Evolutionary conservation across 2,329 filamentous ascomycete species (phyloP), one percentile per base, ranked within the genome.

Genomic region (Metarhizium album): DNA sequence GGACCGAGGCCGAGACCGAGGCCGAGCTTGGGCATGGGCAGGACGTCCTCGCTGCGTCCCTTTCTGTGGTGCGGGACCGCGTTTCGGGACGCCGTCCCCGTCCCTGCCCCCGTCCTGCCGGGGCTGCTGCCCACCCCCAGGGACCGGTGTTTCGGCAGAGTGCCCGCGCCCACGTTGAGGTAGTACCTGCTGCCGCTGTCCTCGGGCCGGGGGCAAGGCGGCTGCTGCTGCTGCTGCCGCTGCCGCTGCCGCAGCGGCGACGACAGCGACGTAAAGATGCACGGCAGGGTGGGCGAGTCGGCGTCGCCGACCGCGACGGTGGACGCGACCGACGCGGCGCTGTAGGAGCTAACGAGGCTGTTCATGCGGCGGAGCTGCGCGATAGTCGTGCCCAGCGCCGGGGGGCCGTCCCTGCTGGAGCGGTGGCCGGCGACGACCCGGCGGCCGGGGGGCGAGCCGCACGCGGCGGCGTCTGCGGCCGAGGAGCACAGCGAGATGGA

Each of bases 331-430:
- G 72, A 71, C 1, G 67, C 65, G 18, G 62, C 61, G 64, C 73
- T 75, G 50, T 69, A 66, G 2, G 69, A 66, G 57, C 71, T 76
- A 43, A 76, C 58, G 49, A 73, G 64, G 62, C 74, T 79, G 64
- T 81, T 80, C 76, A 80, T 80, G 47, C 76, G 69, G 9, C 78
- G 71, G 51, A 81, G 71, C 60, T 78, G 72, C 18, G 70, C 70
- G 29, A 79, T 72, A 2, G 74, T 69, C 53, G 62, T 64, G n/a
- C 70, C 64, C 13, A 75, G 59, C 6, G 59, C 51, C 14, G 58
- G 54, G 1, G 52, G 59, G 46, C 51, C 59, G 46, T 57, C 47
- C 27, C 51, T 55, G 45, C 53, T 24, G 0, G 48, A 53, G 4
- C 55, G 55, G 4, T 58, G 53, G 3, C 54, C 51, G 1, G 58